These are phyloP conservation scores for Akebia trifoliata DNA, from an alignment of 164 flowering plant species.

Conservation along the genomic window DNA sequence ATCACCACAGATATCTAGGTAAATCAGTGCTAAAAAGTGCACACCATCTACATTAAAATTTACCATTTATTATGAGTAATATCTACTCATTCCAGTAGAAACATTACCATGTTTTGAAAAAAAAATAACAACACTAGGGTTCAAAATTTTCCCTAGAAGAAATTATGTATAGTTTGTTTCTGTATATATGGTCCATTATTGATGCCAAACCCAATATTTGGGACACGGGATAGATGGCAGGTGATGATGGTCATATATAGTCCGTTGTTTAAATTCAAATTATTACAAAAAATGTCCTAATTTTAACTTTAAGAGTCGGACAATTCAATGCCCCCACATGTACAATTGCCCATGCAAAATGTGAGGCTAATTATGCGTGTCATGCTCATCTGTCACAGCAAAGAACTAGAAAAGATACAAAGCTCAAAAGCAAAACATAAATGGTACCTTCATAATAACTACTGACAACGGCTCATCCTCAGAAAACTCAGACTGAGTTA, in stretches of 20 bases:
- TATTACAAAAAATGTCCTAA: no score
- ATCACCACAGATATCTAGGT: no score
- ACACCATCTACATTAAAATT: no score
- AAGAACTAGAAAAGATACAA: neutral
- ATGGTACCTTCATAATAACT: conserved; percentile 83
- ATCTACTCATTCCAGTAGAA: no score
- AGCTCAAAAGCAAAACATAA: neutral
- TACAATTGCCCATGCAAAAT: neutral
- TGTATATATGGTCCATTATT: neutral
- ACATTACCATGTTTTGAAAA: no score
- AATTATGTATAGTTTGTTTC: neutral
- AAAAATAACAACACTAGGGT: no score
- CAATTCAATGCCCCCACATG: no score
- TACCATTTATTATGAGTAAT: no score
- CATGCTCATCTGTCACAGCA: neutral
- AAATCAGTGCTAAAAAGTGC: no score
- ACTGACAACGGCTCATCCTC: conserved; percentile 89
- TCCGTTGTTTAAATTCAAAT: no score
- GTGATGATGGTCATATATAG: neutral
- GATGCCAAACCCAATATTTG: neutral
- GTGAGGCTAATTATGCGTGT: neutral
- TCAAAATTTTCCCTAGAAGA: neutral
- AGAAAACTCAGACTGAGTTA: conserved; percentile 77
- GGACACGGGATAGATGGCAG: neutral
- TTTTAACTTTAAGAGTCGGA: no score